Percentiles rank a stretch among this genome's conserved stretches.
Conservation (phyloP, 768 basidiomycete species). For the Russula griseocarnosa region DNA sequence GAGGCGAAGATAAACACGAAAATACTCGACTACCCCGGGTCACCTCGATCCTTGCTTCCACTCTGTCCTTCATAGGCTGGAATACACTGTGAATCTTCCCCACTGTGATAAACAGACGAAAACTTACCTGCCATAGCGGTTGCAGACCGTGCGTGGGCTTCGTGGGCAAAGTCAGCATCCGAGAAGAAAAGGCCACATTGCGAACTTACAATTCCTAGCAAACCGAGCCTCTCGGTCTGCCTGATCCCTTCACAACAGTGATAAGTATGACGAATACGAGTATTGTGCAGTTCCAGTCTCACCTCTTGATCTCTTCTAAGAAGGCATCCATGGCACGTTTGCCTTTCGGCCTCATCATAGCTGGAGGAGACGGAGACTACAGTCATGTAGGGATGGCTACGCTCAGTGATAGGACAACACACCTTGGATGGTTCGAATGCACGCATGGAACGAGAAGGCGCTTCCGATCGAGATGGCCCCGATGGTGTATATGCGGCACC, state of each 20-base stretch:
- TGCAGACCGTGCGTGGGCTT: conserved; percentile 69
- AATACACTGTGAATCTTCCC: background rate
- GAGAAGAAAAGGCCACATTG: conserved; percentile 1
- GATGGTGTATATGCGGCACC: conserved; percentile 45
- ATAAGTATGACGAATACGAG: background rate
- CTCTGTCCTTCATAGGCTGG: conserved; percentile 86
- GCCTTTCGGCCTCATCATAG: conserved; percentile 73
- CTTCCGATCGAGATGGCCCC: conserved; percentile 32
- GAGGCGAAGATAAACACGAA: conserved; percentile 1
- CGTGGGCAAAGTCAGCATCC: conserved; percentile 5
- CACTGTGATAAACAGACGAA: background rate
- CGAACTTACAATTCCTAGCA: conserved; percentile 54
- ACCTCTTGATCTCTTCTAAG: conserved; percentile 95
- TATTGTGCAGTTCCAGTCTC: conserved; percentile 21
- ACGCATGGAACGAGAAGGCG: conserved; percentile 34
- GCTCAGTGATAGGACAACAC: conserved; percentile 16
- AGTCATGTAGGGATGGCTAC: conserved; percentile 10
- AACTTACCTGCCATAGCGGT: conserved; percentile 82
- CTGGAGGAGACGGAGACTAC: conserved; percentile 57
- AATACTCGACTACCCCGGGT: conserved; percentile 56
- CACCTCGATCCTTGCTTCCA: conserved; percentile 84
- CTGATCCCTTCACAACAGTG: conserved; percentile 63
- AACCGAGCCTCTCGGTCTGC: conserved; percentile 85
- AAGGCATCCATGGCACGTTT: conserved; percentile 96
- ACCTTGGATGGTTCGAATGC: conserved; percentile 37